Percentiles rank a stretch among this genome's conserved stretches.
Evolutionary conservation across 2,329 filamentous ascomycete genomes (phyloP).

Genomic region (Hymenoscyphus scutula): DNA sequence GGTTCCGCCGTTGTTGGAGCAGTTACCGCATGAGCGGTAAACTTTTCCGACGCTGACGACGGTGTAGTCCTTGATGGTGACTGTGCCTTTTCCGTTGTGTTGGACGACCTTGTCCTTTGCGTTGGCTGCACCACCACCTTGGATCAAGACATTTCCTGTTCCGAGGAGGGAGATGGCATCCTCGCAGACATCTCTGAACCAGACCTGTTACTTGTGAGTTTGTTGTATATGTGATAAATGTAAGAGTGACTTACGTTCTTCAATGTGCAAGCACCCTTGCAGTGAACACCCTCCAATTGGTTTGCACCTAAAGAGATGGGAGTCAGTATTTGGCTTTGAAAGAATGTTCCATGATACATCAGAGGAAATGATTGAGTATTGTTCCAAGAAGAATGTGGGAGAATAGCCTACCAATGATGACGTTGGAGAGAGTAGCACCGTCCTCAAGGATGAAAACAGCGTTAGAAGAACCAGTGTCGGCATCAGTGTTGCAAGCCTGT

Average conservation of each 20-base stretch:
- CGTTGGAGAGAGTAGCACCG: slow-evolving; percentile 50
- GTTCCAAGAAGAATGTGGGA: too few species aligned
- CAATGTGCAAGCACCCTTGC: slow-evolving; percentile 47
- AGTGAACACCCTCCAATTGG: slow-evolving; percentile 48
- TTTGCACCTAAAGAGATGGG: neutral
- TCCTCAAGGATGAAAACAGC: slow-evolving; percentile 53
- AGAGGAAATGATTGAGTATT: too few species aligned
- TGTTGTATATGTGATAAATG: too few species aligned
- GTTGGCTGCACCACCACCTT: slow-evolving; percentile 38
- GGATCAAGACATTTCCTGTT: slow-evolving; percentile 36
- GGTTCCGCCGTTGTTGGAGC: slow-evolving; percentile 36
- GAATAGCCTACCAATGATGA: slow-evolving; percentile 53
- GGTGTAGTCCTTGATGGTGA: slow-evolving; percentile 40
- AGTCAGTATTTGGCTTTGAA: too few species aligned
- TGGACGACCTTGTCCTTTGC: slow-evolving; percentile 40
- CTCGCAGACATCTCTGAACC: slow-evolving; percentile 37
- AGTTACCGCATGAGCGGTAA: slow-evolving; percentile 49
- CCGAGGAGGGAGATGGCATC: slow-evolving; percentile 37
- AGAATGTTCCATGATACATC: too few species aligned
- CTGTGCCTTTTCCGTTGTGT: slow-evolving; percentile 37
- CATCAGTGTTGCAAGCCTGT: slow-evolving; percentile 24
- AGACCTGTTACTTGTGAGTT: slow-evolving; percentile 17
- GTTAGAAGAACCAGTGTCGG: slow-evolving; percentile 28
- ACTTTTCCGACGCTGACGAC: slow-evolving; percentile 43
- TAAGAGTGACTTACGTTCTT: slow-evolving; percentile 37